Base-by-base conservation (phyloP, 805 yeast species). In the Saccharomycopsis babjevae region DNA sequence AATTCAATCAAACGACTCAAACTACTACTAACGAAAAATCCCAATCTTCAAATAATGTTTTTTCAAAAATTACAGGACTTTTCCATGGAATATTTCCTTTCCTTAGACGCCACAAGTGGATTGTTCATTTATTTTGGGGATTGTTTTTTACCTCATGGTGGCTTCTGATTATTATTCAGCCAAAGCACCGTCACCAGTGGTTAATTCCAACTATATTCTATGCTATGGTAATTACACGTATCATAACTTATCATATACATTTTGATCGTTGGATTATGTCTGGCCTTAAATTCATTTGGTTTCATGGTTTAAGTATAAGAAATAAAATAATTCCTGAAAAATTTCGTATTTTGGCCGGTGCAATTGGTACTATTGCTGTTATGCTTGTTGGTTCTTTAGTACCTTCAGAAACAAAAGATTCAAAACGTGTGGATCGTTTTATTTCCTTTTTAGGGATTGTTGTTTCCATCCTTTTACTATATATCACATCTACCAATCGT, bases 191-290 rank as follows among this genome's bases (percentile, higher is more conserved):
- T 59, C 79, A 71, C 64, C 66, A 75, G 62, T 82, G 86, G 86
- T 76, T 82, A 67, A 79, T 82, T 62, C 86, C 85, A 20, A 81
- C 85, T 2, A 69, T 82, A 22, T 65, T 82, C 55, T 82, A 80
- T 78, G 74, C 77, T 50, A 72, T 76, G 70, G 69, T 81, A 34
- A 79, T 80, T 78, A 73, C 77, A 25, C 73, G 86, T 28, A 71
- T 82, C 59, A 76, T 82, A 66, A 75, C 84, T 18, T 77, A 80
- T 72, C 78, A 80, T 71, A 72, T 77, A 58, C 76, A 76, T n/a
- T n/a, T 62, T 30, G 34, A 54, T 22, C 58, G 54, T 46, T 54
- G 42, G 56, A 32, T 64, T n/a, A 40, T 60, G 54, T 20, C 18
- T 22, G 59, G 22, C 6, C 34, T 43, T 6, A 32, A 39, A 50